Evolutionary conservation across 495 filamentous ascomycete species (phyloP).

Genomic region (Chaetomium tenue): DNA sequence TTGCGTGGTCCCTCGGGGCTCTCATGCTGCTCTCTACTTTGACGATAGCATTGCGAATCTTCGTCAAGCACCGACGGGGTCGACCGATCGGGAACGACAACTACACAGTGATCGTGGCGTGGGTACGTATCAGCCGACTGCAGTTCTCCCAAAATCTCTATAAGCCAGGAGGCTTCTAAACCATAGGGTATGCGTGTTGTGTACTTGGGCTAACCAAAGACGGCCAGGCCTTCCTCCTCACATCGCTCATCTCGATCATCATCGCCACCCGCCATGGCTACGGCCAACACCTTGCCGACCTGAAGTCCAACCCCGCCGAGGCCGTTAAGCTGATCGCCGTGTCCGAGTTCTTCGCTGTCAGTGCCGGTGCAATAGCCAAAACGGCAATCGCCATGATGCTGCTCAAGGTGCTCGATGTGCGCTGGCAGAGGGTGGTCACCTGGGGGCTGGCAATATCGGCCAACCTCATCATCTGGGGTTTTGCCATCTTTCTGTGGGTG

Average conservation of each 20-base stretch:
- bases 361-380: background rate
- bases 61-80: background rate
- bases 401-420: background rate
- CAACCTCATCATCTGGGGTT: background rate
- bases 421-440: background rate
- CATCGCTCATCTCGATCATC: background rate
- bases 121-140: background rate
- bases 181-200: no score
- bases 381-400: background rate
- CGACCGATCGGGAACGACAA: background rate
- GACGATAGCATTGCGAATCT: slow-evolving; percentile 1
- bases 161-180: background rate
- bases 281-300: background rate
- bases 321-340: background rate
- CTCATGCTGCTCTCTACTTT: background rate
- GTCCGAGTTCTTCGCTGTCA: background rate
- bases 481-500: background rate
- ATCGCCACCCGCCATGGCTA: background rate
- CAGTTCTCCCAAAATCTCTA: background rate
- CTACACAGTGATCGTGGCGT: background rate
- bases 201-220: background rate
- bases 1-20: background rate
- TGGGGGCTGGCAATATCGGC: background rate
- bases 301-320: background rate
- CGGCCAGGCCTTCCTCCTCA: background rate